A percentile compares a stretch with the other conserved stretches of the same genome.
Evolutionary conservation across 768 basidiomycete genomes (phyloP).

Genomic region (Russula lepida): DNA sequence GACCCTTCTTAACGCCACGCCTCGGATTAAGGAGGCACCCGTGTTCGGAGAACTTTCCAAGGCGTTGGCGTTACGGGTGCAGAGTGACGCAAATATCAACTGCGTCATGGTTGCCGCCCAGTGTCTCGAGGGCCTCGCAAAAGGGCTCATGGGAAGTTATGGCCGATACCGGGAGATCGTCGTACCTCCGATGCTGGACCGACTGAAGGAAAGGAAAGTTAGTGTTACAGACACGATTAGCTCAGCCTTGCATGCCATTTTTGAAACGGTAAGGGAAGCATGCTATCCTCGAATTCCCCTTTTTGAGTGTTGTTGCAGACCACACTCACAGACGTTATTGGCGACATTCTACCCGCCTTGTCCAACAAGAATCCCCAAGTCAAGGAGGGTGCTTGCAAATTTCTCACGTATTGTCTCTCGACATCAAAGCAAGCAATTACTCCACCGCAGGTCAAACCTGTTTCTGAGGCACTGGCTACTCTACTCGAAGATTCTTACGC

Average conservation of each 20-base stretch:
- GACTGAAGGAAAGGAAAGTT: slow-evolving; percentile 89
- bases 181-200: slow-evolving; percentile 72
- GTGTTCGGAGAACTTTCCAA: slow-evolving; percentile 71
- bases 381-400: slow-evolving; percentile 86
- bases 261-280: slow-evolving; percentile 54
- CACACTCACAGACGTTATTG: slow-evolving; percentile 68
- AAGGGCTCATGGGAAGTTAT: slow-evolving; percentile 69
- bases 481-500: slow-evolving; percentile 85
- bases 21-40: slow-evolving; percentile 70
- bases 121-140: slow-evolving; percentile 79
- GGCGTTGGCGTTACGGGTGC: slow-evolving; percentile 71
- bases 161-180: slow-evolving; percentile 63
- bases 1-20: slow-evolving; percentile 56
- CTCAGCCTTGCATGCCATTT: slow-evolving; percentile 81
- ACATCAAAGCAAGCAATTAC: slow-evolving; percentile 62
- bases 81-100: slow-evolving; percentile 88
- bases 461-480: slow-evolving; percentile 65
- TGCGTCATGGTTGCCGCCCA: slow-evolving; percentile 87
- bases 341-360: slow-evolving; percentile 69
- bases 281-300: not conserved
- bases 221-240: slow-evolving; percentile 88
- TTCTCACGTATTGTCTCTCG: slow-evolving; percentile 70
- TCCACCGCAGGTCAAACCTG: slow-evolving; percentile 67
- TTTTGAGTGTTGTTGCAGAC: slow-evolving; percentile 41
- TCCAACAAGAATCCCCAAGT: slow-evolving; percentile 95